Percentiles rank a stretch among this genome's conserved stretches.
These are phyloP conservation scores for Groenewaldozyma sp. DNA, from an alignment of 1,139 yeast species.

Conservation along the genomic window DNA sequence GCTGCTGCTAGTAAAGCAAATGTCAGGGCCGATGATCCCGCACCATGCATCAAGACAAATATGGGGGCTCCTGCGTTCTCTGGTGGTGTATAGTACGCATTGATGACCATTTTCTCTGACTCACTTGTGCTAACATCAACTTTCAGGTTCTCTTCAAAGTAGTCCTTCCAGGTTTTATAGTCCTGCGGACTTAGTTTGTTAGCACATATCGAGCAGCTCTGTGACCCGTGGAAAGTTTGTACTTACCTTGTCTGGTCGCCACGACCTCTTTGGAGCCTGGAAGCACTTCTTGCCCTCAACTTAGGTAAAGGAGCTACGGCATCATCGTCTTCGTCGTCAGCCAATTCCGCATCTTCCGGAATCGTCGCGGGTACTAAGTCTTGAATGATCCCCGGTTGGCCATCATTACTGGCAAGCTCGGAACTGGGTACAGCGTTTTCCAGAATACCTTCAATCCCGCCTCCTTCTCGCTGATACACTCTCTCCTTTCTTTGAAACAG, in stretches of 20 bases:
- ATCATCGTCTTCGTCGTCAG: background rate
- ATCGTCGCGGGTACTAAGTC: background rate
- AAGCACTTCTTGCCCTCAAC: background rate
- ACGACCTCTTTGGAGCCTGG: background rate
- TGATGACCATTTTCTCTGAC: constrained; percentile 30
- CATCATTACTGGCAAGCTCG: too few relatives aligned
- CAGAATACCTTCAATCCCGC: too few relatives aligned
- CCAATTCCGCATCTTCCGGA: background rate
- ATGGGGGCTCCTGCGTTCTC: constrained; percentile 38
- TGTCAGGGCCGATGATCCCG: constrained; percentile 80
- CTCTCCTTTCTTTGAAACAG: constrained; percentile 8
- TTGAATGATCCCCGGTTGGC: too few relatives aligned
- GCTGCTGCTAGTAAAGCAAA: constrained; percentile 49
- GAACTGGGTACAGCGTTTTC: too few relatives aligned
- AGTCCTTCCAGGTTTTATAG: constrained; percentile 33
- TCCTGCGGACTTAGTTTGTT: background rate
- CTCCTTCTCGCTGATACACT: too few relatives aligned
- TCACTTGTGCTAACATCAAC: constrained; percentile 13
- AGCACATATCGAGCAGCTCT: too few relatives aligned
- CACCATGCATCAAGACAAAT: constrained; percentile 83
- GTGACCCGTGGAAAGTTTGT: too few relatives aligned
- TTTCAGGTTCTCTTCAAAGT: constrained; percentile 30
- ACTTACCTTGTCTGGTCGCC: background rate
- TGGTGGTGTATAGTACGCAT: constrained; percentile 56
- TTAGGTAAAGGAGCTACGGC: background rate